These are phyloP conservation scores for Zymoseptoria pseudotritici DNA, from an alignment of 2,329 filamentous ascomycete species.

Conservation along the genomic window DNA sequence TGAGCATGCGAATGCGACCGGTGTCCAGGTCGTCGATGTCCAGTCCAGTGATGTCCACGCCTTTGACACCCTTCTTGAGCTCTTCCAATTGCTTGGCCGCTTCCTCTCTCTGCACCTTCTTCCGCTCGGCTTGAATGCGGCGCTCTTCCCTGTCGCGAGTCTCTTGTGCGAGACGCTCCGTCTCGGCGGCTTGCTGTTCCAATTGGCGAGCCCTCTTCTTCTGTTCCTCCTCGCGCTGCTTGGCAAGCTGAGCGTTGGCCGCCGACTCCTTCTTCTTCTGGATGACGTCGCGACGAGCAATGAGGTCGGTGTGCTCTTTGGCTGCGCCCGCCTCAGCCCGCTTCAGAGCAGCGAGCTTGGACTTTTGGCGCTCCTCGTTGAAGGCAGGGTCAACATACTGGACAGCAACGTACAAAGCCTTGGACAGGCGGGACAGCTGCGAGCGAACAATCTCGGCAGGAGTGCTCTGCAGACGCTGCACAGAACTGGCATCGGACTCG, in stretches of 20 bases:
- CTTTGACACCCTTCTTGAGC: constrained; percentile 80
- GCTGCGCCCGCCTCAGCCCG: constrained; percentile 83
- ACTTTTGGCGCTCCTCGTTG: constrained; percentile 71
- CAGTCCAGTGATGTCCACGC: constrained; percentile 76
- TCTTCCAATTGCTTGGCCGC: constrained; percentile 86
- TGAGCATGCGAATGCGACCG: constrained; percentile 76
- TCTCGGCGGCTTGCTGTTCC: constrained; percentile 82
- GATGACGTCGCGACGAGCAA: constrained; percentile 82
- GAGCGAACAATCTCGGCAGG: constrained; percentile 96
- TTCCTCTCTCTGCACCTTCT: constrained; percentile 53
- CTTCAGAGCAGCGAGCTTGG: constrained; percentile 70
- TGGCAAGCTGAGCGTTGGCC: constrained; percentile 77
- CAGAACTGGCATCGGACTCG: constrained; percentile 72
- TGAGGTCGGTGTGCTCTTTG: constrained; percentile 77
- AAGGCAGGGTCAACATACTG: constrained; percentile 91
- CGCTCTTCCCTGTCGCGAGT: constrained; percentile 84
- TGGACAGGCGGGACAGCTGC: constrained; percentile 84
- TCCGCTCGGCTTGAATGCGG: constrained; percentile 76
- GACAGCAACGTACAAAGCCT: constrained; percentile 84
- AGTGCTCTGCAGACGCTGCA: constrained; percentile 94
- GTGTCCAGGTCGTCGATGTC: constrained; percentile 63
- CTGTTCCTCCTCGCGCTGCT: constrained; percentile 86
- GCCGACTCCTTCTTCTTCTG: constrained; percentile 95
- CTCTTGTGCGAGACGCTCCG: constrained; percentile 81
- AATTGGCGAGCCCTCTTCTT: constrained; percentile 81